Percentiles rank a stretch among this genome's conserved stretches.
These are phyloP conservation scores for Pseudogymnoascus sp. DNA, from an alignment of 2,329 filamentous ascomycete species.

Conservation along the genomic window DNA sequence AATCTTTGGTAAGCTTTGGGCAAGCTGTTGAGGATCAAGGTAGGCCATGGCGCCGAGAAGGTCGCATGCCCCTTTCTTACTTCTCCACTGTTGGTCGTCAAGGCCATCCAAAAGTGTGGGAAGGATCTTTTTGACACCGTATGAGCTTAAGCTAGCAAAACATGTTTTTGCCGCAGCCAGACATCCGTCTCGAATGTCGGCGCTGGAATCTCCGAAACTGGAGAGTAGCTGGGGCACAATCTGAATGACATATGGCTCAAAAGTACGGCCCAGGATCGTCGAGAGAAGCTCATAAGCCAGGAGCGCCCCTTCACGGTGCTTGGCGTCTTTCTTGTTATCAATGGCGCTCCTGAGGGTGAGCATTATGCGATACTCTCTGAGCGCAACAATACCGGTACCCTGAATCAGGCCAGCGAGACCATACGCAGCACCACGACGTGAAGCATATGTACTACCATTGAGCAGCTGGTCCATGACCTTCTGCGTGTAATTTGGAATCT, in stretches of 20 bases:
- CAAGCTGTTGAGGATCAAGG: slow-evolving; percentile 88
- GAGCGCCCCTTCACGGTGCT: slow-evolving; percentile 81
- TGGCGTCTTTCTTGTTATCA: slow-evolving; percentile 92
- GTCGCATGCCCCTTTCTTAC: slow-evolving; percentile 96
- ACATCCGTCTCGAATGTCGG: slow-evolving; percentile 87
- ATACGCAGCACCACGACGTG: slow-evolving; percentile 86
- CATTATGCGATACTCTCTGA: slow-evolving; percentile 82
- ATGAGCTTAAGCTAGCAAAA: slow-evolving; percentile 88
- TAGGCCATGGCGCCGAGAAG: slow-evolving; percentile 97
- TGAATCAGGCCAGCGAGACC: slow-evolving; percentile 83
- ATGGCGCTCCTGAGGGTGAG: slow-evolving; percentile 68
- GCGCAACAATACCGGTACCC: slow-evolving; percentile 73
- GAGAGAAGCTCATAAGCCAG: slow-evolving; percentile 88
- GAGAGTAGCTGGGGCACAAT: slow-evolving; percentile 84
- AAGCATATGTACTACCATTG: slow-evolving; percentile 84
- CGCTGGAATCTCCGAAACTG: slow-evolving; percentile 80
- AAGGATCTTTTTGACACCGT: slow-evolving; percentile 88
- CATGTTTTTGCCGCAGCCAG: slow-evolving; percentile 89
- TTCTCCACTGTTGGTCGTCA: slow-evolving; percentile 94
- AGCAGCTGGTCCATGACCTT: slow-evolving; percentile 76
- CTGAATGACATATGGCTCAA: slow-evolving; percentile 95
- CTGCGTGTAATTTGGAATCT: slow-evolving; percentile 71
- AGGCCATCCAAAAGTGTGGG: slow-evolving; percentile 86
- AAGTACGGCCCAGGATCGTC: slow-evolving; percentile 74
- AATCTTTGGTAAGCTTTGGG: slow-evolving; percentile 86